phyloP scores from a whole-genome alignment of 495 filamentous ascomycete species.

The Penicillium lividum region DNA sequence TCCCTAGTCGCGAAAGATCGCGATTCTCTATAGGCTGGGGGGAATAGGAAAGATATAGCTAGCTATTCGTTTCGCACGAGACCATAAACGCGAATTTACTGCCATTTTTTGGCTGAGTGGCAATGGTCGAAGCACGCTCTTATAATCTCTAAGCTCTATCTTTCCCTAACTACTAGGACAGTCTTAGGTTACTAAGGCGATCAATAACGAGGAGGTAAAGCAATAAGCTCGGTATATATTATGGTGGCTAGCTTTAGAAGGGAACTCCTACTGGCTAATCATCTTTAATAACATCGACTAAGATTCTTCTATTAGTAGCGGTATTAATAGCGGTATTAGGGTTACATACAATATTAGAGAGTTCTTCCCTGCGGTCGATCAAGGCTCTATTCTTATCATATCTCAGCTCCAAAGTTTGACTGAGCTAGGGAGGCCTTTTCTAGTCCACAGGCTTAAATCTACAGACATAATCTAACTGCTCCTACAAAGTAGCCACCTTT shows the following conservation, averaged over 20 bases:
- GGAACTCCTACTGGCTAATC: conserved; percentile 38
- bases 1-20: too few species aligned
- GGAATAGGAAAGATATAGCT: too few species aligned
- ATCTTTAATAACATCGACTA: conserved; percentile 43
- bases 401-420: conserved; percentile 33
- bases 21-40: too few species aligned
- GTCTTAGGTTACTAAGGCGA: too few species aligned
- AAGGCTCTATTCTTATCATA: conserved; percentile 42
- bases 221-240: conserved; percentile 19
- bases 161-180: conserved; percentile 15
- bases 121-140: conserved; percentile 17
- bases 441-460: too few species aligned
- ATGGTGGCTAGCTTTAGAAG: conserved; percentile 27
- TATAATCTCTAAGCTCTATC: conserved; percentile 22
- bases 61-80: too few species aligned
- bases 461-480: too few species aligned
- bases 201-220: conserved; percentile 15
- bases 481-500: too few species aligned
- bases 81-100: conserved; percentile 20
- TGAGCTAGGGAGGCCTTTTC: too few species aligned
- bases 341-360: conserved; percentile 33
- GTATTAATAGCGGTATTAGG: too few species aligned
- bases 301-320: conserved; percentile 20
- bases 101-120: conserved; percentile 33
- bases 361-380: conserved; percentile 36